Evolutionary conservation across 2,329 filamentous ascomycete species (phyloP).

Genomic region (Lizonia empirigonia): DNA sequence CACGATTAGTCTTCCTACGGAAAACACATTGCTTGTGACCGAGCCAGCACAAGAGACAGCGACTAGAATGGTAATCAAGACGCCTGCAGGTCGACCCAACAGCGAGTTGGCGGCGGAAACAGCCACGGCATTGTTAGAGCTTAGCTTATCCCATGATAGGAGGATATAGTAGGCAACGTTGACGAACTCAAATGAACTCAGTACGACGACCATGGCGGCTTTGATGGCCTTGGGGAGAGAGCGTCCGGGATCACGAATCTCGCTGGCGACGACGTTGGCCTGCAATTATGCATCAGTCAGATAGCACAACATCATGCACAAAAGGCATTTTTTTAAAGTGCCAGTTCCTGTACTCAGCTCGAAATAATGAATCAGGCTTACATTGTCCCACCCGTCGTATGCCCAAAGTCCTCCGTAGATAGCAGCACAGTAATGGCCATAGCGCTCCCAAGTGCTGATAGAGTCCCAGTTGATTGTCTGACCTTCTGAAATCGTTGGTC

Average conservation of each 20-base stretch:
- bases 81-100: conserved; percentile 60
- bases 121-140: conserved; percentile 65
- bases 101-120: conserved; percentile 59
- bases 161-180: conserved; percentile 68
- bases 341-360: too few relatives aligned
- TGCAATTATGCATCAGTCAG: conserved; percentile 19
- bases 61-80: conserved; percentile 61
- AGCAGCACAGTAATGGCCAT: conserved; percentile 65
- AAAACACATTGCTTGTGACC: conserved; percentile 67
- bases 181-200: conserved; percentile 63
- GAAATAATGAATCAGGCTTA: too few relatives aligned
- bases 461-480: conserved; percentile 41
- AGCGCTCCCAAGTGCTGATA: conserved; percentile 62
- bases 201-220: conserved; percentile 64
- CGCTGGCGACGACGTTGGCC: conserved; percentile 49
- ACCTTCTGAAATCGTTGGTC: conserved; percentile 57
- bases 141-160: conserved; percentile 64
- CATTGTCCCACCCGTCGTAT: conserved; percentile 71
- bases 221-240: conserved; percentile 66
- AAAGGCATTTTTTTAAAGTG: too few relatives aligned
- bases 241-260: conserved; percentile 43
- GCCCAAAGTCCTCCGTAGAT: conserved; percentile 68
- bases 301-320: too few relatives aligned
- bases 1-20: conserved; percentile 65
- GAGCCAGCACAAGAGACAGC: conserved; percentile 67